phyloP scores from a whole-genome alignment of 176 grass and related monocot genomes.

The Ananas comosus region DNA sequence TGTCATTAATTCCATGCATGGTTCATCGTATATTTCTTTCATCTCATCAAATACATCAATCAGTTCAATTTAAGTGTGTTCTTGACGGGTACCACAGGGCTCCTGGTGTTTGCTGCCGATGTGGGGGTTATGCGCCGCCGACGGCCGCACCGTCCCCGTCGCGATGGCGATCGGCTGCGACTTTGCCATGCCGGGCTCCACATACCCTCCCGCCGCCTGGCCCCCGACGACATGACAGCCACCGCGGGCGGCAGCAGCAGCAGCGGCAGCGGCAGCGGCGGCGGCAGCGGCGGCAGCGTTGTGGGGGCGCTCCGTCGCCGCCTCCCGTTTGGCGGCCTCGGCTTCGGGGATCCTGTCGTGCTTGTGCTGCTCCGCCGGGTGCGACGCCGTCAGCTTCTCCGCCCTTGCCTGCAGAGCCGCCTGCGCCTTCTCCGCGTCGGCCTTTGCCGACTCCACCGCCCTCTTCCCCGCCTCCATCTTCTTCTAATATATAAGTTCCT shows the following conservation, averaged over 20 bases:
- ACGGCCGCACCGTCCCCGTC: slow-evolving; percentile 29
- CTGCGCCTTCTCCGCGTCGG: slow-evolving; percentile 38
- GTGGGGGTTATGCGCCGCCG: slow-evolving; percentile 38
- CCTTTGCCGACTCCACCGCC: slow-evolving; percentile 24
- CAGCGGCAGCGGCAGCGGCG: slow-evolving; percentile 23
- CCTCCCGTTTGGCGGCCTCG: slow-evolving; percentile 18
- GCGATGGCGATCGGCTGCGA: slow-evolving; percentile 8
- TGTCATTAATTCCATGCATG: too few species aligned
- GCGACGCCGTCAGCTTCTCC: slow-evolving; percentile 26
- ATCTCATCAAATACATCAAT: too few species aligned
- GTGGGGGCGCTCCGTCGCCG: slow-evolving; percentile 4
- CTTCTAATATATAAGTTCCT: neutral
- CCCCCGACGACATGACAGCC: slow-evolving; percentile 13
- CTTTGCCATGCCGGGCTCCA: slow-evolving; percentile 17
- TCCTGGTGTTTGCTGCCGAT: slow-evolving; percentile 14
- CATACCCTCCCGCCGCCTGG: slow-evolving; percentile 11
- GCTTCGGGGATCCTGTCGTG: slow-evolving; percentile 1
- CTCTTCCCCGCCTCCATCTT: slow-evolving; percentile 33
- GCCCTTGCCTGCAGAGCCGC: too few species aligned
- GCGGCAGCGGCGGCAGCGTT: slow-evolving; percentile 15
- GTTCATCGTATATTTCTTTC: too few species aligned
- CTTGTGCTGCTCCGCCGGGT: slow-evolving; percentile 16
- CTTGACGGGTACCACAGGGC: slow-evolving; percentile 20
- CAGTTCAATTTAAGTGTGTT: neutral
- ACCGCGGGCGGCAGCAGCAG: slow-evolving; percentile 4